Base-by-base conservation (phyloP, 2,329 filamentous ascomycete genomes). In the Moelleriella libera region DNA sequence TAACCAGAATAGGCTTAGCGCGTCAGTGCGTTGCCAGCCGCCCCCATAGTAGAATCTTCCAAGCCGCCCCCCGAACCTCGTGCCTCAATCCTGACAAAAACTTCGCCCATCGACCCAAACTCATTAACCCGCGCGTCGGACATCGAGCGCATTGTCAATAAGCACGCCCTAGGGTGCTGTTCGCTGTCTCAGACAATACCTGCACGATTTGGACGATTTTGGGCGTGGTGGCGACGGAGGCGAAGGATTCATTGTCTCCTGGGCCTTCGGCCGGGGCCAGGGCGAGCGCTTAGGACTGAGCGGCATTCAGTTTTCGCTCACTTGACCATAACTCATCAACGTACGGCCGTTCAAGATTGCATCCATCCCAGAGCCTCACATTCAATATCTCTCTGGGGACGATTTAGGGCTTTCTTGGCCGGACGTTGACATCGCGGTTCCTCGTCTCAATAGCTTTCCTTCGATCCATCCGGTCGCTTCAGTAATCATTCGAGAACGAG, bases 81-180 rank as follows among this genome's bases (percentile, higher is more conserved):
- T 61, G 59, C 62, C 60, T 67, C 60, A 64, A 63, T 65, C 62
- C 63, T 64, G 65, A 67, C 65, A 65, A 68, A 66, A 67, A 40
- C 61, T 62, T 60, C 63, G 63, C 59, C 58, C 54, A 52, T 50
- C 54, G 54, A 56, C 54, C 53, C 57, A 57, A 63, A 60, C 51
- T 57, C 67, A 74, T 70, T 68, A 66, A 63, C 65, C 67, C 68
- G 68, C 75, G 74, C 70, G 71, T 71, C 72, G 66, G 65, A 63
- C 67, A 68, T 68, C 68, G 66, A 63, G 64, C 64, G 61, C 60
- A 58, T 55, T 61, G 55, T 52, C 53, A 48, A 50, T 51, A 58
- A 57, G 49, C 55, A 57, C 57, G 49, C 50, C 47, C 48, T 48
- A 51, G 52, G 57, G 50, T 51, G 54, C 50, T 50, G 54, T 56